Evolutionary conservation across 352 stramenopile species (phyloP), one percentile per base, ranked within the genome.

Genomic region (Phytophthora niederhauseri): DNA sequence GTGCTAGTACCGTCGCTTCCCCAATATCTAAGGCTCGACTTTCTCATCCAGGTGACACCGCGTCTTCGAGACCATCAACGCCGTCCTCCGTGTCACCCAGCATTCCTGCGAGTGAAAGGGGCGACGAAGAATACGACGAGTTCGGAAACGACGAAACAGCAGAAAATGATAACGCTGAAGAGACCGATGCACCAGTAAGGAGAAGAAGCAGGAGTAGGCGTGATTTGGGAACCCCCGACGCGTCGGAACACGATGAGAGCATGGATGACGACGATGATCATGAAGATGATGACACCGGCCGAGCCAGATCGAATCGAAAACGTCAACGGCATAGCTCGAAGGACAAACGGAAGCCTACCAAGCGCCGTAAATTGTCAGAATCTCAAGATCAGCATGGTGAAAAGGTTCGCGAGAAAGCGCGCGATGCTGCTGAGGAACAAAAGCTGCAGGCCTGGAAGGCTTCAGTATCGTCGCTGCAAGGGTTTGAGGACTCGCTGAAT

Each of bases 401-500:
- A 51, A 83, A 91, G 52, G 87, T 85, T 46, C 80, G 88, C 19
- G 92, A 97, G 58, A 87, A 85, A 68, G 82, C 94, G 49, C 76
- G 97, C 43, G 95, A 98, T 69, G 76, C 96, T 54, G 96, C 98
- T 72, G 94, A 97, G 26, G 91, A 97, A 52, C 95, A 92, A 67
- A 97, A 99, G 64, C 83, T 92, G 28, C 90, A 97, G 68, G 93
- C 97, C 19, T 94, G 86, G 84, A 92, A 92, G 58, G 81, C 85
- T 19, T 92, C 84, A 0, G 83, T 91, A 0, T 89, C 76, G 28
- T 93, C 84, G 50, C 73, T 95, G 15, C 79, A 87, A 64, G 84
- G 90, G 46, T 96, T 99, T 63, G 89, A 98, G 60, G 88, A 95
- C 61, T 97, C 91, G 22, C 77, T 99, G 30, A 96, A 93, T 30